Percentiles rank a stretch among this genome's conserved stretches.
phyloP scores from a whole-genome alignment of 2,329 filamentous ascomycete species.

The Alternaria rosae region DNA sequence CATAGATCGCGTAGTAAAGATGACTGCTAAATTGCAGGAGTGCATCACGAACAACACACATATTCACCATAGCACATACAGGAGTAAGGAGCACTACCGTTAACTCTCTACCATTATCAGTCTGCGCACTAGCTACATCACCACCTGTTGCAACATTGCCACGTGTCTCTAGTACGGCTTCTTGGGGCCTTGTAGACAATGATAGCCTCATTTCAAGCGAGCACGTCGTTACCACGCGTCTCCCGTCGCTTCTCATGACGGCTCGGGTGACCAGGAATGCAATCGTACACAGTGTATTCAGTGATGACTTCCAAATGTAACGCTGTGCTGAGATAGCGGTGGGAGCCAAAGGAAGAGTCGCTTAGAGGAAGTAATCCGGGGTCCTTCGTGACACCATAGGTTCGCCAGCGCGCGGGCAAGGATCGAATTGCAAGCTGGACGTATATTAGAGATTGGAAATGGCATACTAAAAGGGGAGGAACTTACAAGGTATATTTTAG shows the following conservation, averaged over 20 bases:
- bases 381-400: slow-evolving; percentile 97
- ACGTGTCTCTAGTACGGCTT: slow-evolving; percentile 14
- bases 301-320: slow-evolving; percentile 10
- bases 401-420: slow-evolving; percentile 94
- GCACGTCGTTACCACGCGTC: slow-evolving; percentile 6
- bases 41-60: not conserved
- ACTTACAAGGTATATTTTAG: slow-evolving; percentile 99
- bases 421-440: slow-evolving; percentile 96
- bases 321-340: slow-evolving; percentile 25
- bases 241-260: slow-evolving; percentile 1
- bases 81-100: not conserved
- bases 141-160: slow-evolving; percentile 3
- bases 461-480: not conserved
- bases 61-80: not conserved
- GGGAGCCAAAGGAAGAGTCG: slow-evolving; percentile 21
- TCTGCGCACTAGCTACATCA: not conserved
- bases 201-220: slow-evolving; percentile 3
- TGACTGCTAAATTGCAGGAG: not conserved
- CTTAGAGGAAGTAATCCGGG: slow-evolving; percentile 95
- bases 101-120: slow-evolving; percentile 3
- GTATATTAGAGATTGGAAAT: slow-evolving; percentile 28
- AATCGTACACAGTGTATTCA: slow-evolving; percentile 17
- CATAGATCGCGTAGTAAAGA: not conserved
- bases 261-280: slow-evolving; percentile 11
- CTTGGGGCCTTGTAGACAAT: slow-evolving; percentile 10